phyloP scores from a whole-genome alignment of 805 yeast species.

The Priceomyces castillae region DNA sequence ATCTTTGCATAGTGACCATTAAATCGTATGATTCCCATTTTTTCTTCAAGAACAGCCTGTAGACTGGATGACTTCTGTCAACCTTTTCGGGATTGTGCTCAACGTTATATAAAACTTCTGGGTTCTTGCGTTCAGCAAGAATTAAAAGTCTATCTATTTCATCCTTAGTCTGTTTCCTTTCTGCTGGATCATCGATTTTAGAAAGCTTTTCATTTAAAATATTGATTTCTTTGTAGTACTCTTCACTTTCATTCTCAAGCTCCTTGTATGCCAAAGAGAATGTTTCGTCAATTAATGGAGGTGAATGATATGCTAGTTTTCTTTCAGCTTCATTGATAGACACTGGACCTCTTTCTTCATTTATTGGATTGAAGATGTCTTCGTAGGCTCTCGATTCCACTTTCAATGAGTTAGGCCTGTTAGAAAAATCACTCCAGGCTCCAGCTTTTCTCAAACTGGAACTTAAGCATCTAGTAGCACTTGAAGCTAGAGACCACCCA shows the following conservation, averaged over 20 bases:
- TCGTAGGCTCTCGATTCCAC: conserved; percentile 18
- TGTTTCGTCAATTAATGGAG: conserved; percentile 66
- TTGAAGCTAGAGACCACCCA: not conserved
- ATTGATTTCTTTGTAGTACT: conserved; percentile 38
- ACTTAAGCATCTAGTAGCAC: conserved; percentile 3
- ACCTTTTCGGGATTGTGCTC: conserved; percentile 43
- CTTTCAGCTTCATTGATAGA: conserved; percentile 44
- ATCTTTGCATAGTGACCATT: conserved; percentile 86
- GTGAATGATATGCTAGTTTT: conserved; percentile 59
- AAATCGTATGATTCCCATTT: conserved; percentile 71
- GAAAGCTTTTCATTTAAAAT: conserved; percentile 27
- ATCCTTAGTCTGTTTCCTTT: conserved; percentile 11
- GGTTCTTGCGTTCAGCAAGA: conserved; percentile 72
- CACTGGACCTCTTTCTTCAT: conserved; percentile 47
- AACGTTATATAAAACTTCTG: conserved; percentile 77
- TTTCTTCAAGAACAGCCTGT: conserved; percentile 61
- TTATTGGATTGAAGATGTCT: conserved; percentile 22
- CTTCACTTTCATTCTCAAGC: conserved; percentile 49
- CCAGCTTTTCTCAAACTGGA: conserved; percentile 8
- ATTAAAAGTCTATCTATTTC: conserved; percentile 36
- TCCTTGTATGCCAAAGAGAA: conserved; percentile 66
- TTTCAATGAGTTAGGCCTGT: conserved; percentile 28
- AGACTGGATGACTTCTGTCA: conserved; percentile 78
- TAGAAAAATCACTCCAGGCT: conserved; percentile 33
- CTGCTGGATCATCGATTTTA: conserved; percentile 16